These are phyloP conservation scores for Coelastrella sp. DNA, from an alignment of 139 green algal species.

Conservation along the genomic window DNA sequence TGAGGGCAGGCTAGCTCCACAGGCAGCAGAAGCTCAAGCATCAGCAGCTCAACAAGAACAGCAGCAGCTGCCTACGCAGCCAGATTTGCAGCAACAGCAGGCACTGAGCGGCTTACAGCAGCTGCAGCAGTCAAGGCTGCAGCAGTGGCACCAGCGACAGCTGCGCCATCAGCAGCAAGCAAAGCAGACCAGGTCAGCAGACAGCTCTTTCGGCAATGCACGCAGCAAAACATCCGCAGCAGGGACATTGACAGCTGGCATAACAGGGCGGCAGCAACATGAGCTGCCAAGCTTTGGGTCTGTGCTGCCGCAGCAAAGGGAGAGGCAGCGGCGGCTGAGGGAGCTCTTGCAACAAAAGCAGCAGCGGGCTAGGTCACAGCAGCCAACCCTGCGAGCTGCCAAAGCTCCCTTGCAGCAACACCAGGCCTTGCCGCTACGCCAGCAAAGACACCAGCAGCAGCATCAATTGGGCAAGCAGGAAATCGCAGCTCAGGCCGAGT, in stretches of 20 bases:
- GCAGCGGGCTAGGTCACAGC: not conserved
- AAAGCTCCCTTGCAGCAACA: conserved; percentile 10
- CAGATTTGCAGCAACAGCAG: conserved; percentile 8
- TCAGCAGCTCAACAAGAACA: not conserved
- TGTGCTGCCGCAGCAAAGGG: not conserved
- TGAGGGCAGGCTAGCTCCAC: not conserved
- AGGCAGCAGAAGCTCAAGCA: not conserved
- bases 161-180: not conserved
- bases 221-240: no score
- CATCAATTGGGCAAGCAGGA: not conserved
- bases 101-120: conserved; percentile 6
- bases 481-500: not conserved
- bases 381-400: not conserved
- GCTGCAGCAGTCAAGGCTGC: conserved; percentile 6
- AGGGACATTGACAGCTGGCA: not conserved
- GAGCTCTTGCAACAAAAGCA: not conserved
- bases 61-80: not conserved
- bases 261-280: not conserved
- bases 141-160: conserved; percentile 23
- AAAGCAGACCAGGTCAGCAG: not conserved
- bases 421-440: not conserved
- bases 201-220: no score
- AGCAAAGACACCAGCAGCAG: not conserved
- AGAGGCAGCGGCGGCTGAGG: not conserved
- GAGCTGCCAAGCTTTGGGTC: not conserved